Evolutionary conservation across 208 protist genomes (phyloP).

Genomic region (Wallacemonas collosoma): DNA sequence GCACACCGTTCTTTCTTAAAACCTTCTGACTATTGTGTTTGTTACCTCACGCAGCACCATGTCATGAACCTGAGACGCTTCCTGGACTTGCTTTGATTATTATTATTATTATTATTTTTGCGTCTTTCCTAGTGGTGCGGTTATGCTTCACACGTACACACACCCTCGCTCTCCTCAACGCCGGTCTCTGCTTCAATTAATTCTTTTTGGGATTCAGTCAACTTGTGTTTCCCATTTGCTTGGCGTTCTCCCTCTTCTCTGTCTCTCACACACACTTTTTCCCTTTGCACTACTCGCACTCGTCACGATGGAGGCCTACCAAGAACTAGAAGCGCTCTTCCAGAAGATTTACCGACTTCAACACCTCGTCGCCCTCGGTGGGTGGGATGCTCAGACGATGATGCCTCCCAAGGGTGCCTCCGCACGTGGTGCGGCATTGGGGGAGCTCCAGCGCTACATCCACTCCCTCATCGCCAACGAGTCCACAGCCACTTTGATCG

Average conservation of each 20-base stretch:
- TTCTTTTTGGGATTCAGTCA: neutral
- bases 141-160: no score
- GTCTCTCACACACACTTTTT: neutral
- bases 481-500: conserved; percentile 17
- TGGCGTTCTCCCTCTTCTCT: conserved; percentile 5
- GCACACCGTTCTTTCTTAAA: no score
- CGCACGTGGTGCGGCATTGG: conserved; percentile 34
- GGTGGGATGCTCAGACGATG: conserved; percentile 45
- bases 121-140: no score
- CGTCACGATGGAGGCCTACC: conserved; percentile 39
- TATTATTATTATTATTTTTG: no score
- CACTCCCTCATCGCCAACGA: conserved; percentile 33
- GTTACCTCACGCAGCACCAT: no score
- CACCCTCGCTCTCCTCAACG: no score
- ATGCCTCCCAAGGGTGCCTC: conserved; percentile 47
- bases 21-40: no score
- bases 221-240: neutral
- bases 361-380: conserved; percentile 29
- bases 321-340: conserved; percentile 40
- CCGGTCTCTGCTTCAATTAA: no score
- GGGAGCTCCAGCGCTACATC: conserved; percentile 24
- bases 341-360: conserved; percentile 39
- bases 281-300: conserved; percentile 4
- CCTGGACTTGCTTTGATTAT: no score
- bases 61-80: no score